Percentiles rank a stretch among this genome's conserved stretches.
phyloP scores from a whole-genome alignment of 192 early-diverging fungal genomes.

The Backusella macrospora region DNA sequence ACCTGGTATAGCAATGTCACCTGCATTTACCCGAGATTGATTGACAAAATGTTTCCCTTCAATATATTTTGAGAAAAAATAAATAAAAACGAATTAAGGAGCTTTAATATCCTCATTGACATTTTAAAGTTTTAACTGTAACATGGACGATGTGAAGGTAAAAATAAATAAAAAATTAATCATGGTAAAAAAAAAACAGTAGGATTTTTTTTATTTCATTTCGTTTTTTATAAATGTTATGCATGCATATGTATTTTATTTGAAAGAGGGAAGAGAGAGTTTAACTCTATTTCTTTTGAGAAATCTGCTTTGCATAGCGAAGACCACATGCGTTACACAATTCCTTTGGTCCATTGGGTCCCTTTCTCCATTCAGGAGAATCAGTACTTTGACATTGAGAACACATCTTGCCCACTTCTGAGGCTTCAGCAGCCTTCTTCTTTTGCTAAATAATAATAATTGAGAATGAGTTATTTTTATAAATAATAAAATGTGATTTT shows the following conservation, averaged over 20 bases:
- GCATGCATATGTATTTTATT: conserved; percentile 14
- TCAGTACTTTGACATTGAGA: conserved; percentile 31
- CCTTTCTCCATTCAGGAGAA: conserved; percentile 49
- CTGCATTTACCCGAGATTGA: no score
- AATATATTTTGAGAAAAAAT: no score
- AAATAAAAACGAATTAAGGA: neutral
- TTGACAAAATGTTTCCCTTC: no score
- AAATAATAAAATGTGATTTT: neutral
- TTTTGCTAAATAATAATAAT: conserved; percentile 1
- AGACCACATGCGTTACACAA: conserved; percentile 37
- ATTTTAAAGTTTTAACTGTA: neutral
- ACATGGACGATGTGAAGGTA: neutral
- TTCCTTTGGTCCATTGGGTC: conserved; percentile 64
- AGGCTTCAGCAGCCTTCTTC: conserved; percentile 9
- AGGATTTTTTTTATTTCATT: conserved; percentile 6
- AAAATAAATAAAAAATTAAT: neutral
- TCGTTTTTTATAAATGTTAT: neutral
- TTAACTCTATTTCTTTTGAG: conserved; percentile 6
- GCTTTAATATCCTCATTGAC: neutral
- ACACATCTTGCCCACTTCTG: conserved; percentile 30
- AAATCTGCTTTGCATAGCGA: conserved; percentile 21
- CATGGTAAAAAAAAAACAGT: neutral
- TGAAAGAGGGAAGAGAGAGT: neutral
- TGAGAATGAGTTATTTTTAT: neutral
- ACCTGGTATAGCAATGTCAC: no score